phyloP scores from a whole-genome alignment of 176 grass and related monocot species.

The Luzula sylvatica region DNA sequence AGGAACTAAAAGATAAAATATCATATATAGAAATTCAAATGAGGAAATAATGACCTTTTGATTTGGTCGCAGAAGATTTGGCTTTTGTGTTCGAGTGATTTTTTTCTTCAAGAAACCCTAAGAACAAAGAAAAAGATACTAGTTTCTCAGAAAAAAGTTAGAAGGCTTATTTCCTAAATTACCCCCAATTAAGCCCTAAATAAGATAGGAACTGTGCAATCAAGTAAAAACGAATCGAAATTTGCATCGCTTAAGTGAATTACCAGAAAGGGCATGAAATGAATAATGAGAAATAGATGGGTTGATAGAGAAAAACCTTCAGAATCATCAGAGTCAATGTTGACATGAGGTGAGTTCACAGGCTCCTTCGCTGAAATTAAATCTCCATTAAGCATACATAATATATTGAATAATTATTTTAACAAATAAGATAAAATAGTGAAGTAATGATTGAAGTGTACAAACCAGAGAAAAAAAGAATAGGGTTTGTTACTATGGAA shows the following conservation, averaged over 20 bases:
- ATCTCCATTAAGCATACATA: slow-evolving; percentile 9
- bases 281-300: too few relatives aligned
- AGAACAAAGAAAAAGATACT: slow-evolving; percentile 16
- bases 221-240: neutral
- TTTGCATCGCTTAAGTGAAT: neutral
- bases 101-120: slow-evolving; percentile 55
- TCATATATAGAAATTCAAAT: slow-evolving; percentile 4
- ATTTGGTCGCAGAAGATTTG: slow-evolving; percentile 46
- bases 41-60: slow-evolving; percentile 11
- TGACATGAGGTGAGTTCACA: slow-evolving; percentile 14
- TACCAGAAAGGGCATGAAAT: neutral
- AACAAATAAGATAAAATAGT: neutral
- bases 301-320: slow-evolving; percentile 39
- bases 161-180: slow-evolving; percentile 2
- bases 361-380: neutral
- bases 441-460: neutral
- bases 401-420: neutral
- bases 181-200: slow-evolving; percentile 16
- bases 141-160: slow-evolving; percentile 3
- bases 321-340: slow-evolving; percentile 45
- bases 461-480: too few relatives aligned
- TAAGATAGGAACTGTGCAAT: slow-evolving; percentile 1
- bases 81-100: slow-evolving; percentile 36
- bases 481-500: too few relatives aligned
- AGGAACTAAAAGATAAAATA: slow-evolving; percentile 6